These are phyloP conservation scores for Aspergillus flavus DNA, from an alignment of 2,329 filamentous ascomycete genomes.

Conservation along the genomic window DNA sequence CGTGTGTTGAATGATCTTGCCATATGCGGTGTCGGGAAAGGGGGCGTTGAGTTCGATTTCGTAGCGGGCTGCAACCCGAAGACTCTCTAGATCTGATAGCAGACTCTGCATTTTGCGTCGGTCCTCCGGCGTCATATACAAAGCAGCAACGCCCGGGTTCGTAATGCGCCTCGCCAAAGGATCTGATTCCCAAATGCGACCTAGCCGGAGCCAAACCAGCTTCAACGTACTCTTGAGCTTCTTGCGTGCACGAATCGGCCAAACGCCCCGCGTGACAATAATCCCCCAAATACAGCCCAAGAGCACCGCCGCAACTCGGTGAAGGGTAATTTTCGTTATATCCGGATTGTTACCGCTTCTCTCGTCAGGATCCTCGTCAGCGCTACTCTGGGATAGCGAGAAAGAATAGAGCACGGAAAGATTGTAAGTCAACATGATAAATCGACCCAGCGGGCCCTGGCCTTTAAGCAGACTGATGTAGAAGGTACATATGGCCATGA, in stretches of 20 bases:
- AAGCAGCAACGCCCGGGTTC: slow-evolving; percentile 64
- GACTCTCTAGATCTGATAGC: slow-evolving; percentile 68
- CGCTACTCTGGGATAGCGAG: slow-evolving; percentile 76
- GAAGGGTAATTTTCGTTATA: slow-evolving; percentile 83
- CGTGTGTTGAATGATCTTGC: slow-evolving; percentile 75
- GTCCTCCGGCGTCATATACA: slow-evolving; percentile 75
- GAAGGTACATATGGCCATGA: slow-evolving; percentile 80
- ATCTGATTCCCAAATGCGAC: slow-evolving; percentile 92
- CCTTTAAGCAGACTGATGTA: slow-evolving; percentile 84
- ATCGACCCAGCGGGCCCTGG: slow-evolving; percentile 87
- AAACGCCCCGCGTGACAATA: slow-evolving; percentile 83
- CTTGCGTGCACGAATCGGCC: slow-evolving; percentile 85
- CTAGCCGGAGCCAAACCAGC: slow-evolving; percentile 91
- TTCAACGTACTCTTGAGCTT: slow-evolving; percentile 89
- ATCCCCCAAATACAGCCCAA: slow-evolving; percentile 90
- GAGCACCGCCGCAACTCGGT: slow-evolving; percentile 84
- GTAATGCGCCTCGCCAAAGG: slow-evolving; percentile 74
- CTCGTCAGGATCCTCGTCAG: slow-evolving; percentile 81
- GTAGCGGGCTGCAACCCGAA: slow-evolving; percentile 70
- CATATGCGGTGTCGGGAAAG: slow-evolving; percentile 75
- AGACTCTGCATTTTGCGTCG: slow-evolving; percentile 85
- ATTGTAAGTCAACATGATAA: slow-evolving; percentile 95
- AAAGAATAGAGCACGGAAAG: slow-evolving; percentile 93
- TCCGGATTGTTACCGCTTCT: slow-evolving; percentile 74
- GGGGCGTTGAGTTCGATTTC: slow-evolving; percentile 89